Base-by-base conservation (phyloP, 1,139 yeast species). In the Dujonia santamariae region DNA sequence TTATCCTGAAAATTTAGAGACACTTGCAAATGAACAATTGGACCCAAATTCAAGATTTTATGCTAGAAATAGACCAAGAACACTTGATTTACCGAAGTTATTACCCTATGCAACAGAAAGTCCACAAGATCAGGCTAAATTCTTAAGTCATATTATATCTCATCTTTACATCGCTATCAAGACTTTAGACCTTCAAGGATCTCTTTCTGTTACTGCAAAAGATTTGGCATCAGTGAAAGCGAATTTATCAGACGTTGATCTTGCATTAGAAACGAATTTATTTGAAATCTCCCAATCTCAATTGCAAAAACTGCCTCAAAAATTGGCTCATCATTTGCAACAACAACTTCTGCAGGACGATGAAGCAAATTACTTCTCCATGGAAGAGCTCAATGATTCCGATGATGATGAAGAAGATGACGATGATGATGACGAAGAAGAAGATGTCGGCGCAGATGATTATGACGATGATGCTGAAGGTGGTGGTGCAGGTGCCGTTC, bases 101-200 rank as follows among this genome's bases (percentile, higher is more conserved):
- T 67, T 92, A 27, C 98, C 98, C 0, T 92, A 92, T 54, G 63
- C 67, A 28, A 75, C 83, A 1, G 97, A 88, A 55, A 54, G 76
- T 2, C 79, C 80, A 7, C 63, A 63, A 30, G 95, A 85, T 41
- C 85, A 80, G 40, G 83, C 87, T 13, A 75, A 73, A 38, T 90
- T 87, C 48, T 65, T 92, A 35, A 73, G 87, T 36, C 95, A 83
- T 51, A 85, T 92, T 22, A 72, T 88, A 22, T 74, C 83, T 3
- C 88, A 87, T 56, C 60, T 92, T 18, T 86, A 86, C 54, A 76
- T 86, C 39, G 87, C 96, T 9, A 74, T 87, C 37, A 71, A 78
- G 44, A 79, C 95, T 4, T 63, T 81, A 44, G 96, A 88, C 54
- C 64, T 86, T 16, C 83, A 80, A 48, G 95, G 96, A 1, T 64